Conservation (phyloP, 106 monocot genomes). For the Alisma plantagoaquatica region DNA sequence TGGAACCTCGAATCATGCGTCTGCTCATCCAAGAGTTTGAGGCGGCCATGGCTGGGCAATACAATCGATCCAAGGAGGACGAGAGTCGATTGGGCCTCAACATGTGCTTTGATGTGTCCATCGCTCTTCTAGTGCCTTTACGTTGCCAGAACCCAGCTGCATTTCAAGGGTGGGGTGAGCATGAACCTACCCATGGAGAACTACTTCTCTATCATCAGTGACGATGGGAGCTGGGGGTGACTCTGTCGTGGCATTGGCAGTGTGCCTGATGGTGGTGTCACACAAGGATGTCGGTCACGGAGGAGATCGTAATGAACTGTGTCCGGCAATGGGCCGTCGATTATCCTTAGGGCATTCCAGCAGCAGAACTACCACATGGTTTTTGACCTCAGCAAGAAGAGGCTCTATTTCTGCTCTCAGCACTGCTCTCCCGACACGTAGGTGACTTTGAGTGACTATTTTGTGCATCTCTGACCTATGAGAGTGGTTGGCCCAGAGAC, state of each 20-base stretch:
- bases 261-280: constrained; percentile 61
- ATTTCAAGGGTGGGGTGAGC: constrained; percentile 55
- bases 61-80: constrained; percentile 30
- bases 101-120: constrained; percentile 45
- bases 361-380: constrained; percentile 82
- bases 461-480: too few relatives aligned
- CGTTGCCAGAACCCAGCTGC: constrained; percentile 47
- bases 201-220: constrained; percentile 46
- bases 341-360: constrained; percentile 82
- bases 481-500: too few relatives aligned
- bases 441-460: too few relatives aligned
- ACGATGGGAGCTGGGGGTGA: too few relatives aligned
- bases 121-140: constrained; percentile 4
- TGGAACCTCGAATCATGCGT: constrained; percentile 37
- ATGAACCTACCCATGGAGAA: constrained; percentile 72
- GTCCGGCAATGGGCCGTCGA: constrained; percentile 30
- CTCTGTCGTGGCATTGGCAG: too few relatives aligned
- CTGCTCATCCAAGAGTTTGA: constrained; percentile 24
- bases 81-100: constrained; percentile 50
- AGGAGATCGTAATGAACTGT: background rate
- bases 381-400: constrained; percentile 54
- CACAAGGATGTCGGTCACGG: too few relatives aligned
- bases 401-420: constrained; percentile 63
- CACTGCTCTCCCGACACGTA: too few relatives aligned
- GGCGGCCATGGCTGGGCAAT: constrained; percentile 19